phyloP scores from a whole-genome alignment of 257 asterid species.

The Galeopsis tetrahit region DNA sequence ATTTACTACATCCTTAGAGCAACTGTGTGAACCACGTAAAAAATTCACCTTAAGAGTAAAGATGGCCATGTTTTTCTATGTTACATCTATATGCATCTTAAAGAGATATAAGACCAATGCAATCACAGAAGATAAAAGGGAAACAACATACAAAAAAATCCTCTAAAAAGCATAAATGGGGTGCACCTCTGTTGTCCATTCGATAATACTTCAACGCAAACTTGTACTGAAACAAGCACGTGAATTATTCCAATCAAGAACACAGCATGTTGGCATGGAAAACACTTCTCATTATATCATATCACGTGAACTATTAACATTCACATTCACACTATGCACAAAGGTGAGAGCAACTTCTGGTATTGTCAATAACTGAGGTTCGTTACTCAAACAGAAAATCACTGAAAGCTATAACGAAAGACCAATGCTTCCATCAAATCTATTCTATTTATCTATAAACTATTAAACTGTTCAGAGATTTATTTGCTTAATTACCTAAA shows the following conservation, averaged over 20 bases:
- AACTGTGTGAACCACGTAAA: not conserved
- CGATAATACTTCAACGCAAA: not conserved
- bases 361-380: not conserved
- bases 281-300: not conserved
- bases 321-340: not conserved
- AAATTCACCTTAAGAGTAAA: not conserved
- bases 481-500: not conserved
- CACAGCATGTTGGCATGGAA: not conserved
- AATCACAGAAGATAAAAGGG: not conserved
- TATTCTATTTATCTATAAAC: not conserved
- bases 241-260: not conserved
- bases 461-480: not conserved
- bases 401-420: not conserved
- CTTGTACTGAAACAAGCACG: not conserved
- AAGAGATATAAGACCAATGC: not conserved
- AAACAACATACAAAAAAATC: not conserved
- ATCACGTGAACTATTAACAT: not conserved
- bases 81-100: not conserved
- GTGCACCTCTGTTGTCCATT: not conserved
- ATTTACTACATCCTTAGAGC: not conserved
- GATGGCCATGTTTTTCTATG: not conserved
- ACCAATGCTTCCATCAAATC: not conserved
- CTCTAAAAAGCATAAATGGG: not conserved
- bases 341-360: not conserved
- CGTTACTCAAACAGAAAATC: not conserved